Base-by-base conservation (phyloP, 1,284 basidiomycete genomes). In the Trichosporon inkin region DNA sequence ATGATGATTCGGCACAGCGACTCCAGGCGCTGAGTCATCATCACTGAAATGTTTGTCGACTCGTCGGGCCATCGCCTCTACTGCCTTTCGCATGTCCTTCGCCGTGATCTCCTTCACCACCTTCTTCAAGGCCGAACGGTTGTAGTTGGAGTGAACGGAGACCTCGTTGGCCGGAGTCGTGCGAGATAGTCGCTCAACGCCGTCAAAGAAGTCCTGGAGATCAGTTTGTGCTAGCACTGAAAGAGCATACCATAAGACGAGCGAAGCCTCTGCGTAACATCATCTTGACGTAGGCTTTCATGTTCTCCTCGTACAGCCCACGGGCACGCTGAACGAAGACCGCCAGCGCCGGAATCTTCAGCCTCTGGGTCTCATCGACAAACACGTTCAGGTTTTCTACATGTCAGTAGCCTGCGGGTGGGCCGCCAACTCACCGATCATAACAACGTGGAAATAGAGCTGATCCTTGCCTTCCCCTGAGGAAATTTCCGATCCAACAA, bases 301-400 rank as follows among this genome's bases (percentile, higher is more conserved):
- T 77, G 71, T 92, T 94, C 73, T 96, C 91, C 57, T 89, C 88
- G 73, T 95, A 97, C 57, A 94, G 87, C 0, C 79, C 81, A 73
- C 91, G 86, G 0, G 92, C 94, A 57, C 85, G 84, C 66, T 84
- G 84, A 44, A 88, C 80, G 70, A 91, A 93, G 0, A 80, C 79
- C 8, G 80, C 79, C 5, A 94, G 84, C 1, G 88, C 86, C 1
- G 71, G 62, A 0, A 67, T 64, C 6, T 59, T 47, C 34, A 89
- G 81, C 64, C 84, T 84, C 0, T 85, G 83, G 28, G 89, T 85
- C 71, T 95, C 92, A 0, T 87, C 84, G 39, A 92, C 84, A 71
- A 97, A 94, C 72, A 90, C 87, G 68, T 93, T 89, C 91, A 95
- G 94, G 73, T 99, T 99, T 77, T 97, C 95, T 96, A 70, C 6